A percentile compares a stretch with the other conserved stretches of the same genome.
Conservation (phyloP, 2,329 filamentous ascomycete genomes). For the Monosporascus sp. region DNA sequence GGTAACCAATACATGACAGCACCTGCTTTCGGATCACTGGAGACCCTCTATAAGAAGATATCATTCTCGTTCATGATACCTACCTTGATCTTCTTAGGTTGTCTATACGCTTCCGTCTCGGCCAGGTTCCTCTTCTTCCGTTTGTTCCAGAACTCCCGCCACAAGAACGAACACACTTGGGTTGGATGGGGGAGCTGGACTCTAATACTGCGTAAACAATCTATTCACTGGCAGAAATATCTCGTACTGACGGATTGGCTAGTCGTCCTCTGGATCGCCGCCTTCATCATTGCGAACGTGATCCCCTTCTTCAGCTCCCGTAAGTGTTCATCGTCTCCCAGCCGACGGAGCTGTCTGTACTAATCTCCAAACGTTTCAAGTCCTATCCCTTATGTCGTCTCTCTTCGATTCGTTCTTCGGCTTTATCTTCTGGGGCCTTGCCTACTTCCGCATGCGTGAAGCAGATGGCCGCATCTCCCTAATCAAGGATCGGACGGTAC, state of each 20-base stretch:
- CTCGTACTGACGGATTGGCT: constrained; percentile 6
- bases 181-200: constrained; percentile 77
- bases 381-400: constrained; percentile 72
- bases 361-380: constrained; percentile 28
- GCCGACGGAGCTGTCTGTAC: no score
- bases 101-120: constrained; percentile 85
- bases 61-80: constrained; percentile 95
- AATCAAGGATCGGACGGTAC: constrained; percentile 46
- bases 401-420: constrained; percentile 91
- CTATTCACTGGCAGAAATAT: constrained; percentile 2
- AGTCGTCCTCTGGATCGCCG: constrained; percentile 72
- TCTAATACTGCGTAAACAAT: constrained; percentile 55
- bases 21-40: constrained; percentile 80
- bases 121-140: constrained; percentile 91
- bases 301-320: constrained; percentile 87
- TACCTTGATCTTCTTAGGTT: constrained; percentile 86
- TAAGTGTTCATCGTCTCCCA: constrained; percentile 27
- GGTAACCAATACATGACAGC: constrained; percentile 85
- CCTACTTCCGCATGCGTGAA: constrained; percentile 69
- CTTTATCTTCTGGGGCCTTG: constrained; percentile 90
- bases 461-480: constrained; percentile 54
- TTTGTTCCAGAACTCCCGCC: constrained; percentile 70
- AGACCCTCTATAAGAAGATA: constrained; percentile 77
- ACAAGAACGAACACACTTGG: constrained; percentile 75
- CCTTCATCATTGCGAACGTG: constrained; percentile 86